Evolutionary conservation across 2,329 filamentous ascomycete genomes (phyloP), one percentile per base, ranked within the genome.

Genomic region (Orbilia javanica): DNA sequence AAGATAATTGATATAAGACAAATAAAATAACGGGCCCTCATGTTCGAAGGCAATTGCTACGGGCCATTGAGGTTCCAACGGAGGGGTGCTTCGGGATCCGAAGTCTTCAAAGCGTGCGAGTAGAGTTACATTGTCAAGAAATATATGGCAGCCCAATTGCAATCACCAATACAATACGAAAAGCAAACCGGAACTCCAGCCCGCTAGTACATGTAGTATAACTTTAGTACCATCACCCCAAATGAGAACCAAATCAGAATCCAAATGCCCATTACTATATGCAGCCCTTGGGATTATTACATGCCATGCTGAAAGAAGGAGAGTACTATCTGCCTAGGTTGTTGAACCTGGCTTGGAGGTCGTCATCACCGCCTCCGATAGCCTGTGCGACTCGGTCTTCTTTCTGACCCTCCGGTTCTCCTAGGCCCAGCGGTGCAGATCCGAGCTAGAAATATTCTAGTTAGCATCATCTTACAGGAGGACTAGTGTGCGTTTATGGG

Each of bases 311-410:
- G 42, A 57, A 15, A 10, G 22, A 25, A 1, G 13, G 57, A 42
- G 53, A 63, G 42, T 3, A 57, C 53, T 46, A 71, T 57, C 42
- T 87, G 83, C 92, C 88, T 80, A 98, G 86, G 84, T 94, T 97
- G 84, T 98, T 93, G 65, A 99, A 88, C 75, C 96, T 90, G 80
- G 96, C 95, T 86, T 98, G 94, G 27, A 99, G 89, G 83, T 97
- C 96, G 82, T 97, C 94, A 4, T 89, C 86, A 81, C 90, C 85
- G 29, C 83, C 90, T 6, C 93, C 93, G 80, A 98, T 88, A 15
- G 95, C 94, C 84, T 98, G 93, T 55, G 96, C 95, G 79, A 98
- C 89, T 82, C 89, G 90, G 10, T 90, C 88, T 83, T 97, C 93
- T 4, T 91, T 86, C 4, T 92, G 90, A 4, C 90, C 86, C 68